A percentile compares a stretch with the other conserved stretches of the same genome.
Conservation (phyloP, 495 filamentous ascomycete genomes). For the Neurospora sp. region DNA sequence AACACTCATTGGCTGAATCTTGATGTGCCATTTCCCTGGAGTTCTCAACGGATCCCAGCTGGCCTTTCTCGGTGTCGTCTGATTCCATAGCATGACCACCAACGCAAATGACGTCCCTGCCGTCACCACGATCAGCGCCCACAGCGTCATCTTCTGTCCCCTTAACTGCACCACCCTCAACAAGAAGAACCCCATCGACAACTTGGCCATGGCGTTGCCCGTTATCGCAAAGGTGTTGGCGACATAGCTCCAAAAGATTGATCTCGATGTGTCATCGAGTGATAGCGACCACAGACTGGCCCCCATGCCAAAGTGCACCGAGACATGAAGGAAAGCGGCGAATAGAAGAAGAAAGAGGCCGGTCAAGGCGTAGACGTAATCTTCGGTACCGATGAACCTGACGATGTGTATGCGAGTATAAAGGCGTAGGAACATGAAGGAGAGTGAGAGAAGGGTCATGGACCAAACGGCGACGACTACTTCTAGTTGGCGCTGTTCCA, state of each 20-base stretch:
- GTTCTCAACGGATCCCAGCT: conserved; percentile 30
- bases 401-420: conserved; percentile 29
- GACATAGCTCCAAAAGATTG: conserved; percentile 31
- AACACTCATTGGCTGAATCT: conserved; percentile 29
- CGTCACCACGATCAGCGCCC: conserved; percentile 25
- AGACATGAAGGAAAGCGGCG: conserved; percentile 23
- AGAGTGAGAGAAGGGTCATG: conserved; percentile 21
- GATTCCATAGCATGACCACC: conserved; percentile 28
- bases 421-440: conserved; percentile 22
- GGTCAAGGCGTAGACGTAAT: conserved; percentile 25
- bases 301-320: conserved; percentile 24
- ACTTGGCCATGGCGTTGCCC: conserved; percentile 30
- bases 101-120: conserved; percentile 20
- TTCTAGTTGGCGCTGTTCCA: conserved; percentile 15
- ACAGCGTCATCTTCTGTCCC: conserved; percentile 26
- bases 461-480: conserved; percentile 28
- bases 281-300: conserved; percentile 23
- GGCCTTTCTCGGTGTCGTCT: conserved; percentile 23
- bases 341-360: conserved; percentile 27
- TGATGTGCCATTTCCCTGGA: conserved; percentile 26
- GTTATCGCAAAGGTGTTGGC: conserved; percentile 30
- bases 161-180: conserved; percentile 27
- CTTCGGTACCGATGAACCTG: conserved; percentile 27
- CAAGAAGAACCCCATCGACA: conserved; percentile 32
- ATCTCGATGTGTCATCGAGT: conserved; percentile 20